Conservation (phyloP, 306 rosid species). For the Lathyrus aphaca region DNA sequence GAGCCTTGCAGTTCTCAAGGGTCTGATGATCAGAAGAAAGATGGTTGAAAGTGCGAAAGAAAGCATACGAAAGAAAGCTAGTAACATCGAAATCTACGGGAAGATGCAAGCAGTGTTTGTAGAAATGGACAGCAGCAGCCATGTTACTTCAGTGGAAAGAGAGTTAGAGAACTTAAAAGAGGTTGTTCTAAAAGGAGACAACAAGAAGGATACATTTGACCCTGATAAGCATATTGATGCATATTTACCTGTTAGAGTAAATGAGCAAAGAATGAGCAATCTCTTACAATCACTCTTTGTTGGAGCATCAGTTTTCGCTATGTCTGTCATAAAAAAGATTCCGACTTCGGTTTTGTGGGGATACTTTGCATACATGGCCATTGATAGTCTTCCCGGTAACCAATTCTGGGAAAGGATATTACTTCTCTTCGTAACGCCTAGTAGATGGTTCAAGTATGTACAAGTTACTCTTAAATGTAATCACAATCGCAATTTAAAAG, state of each 20-base stretch:
- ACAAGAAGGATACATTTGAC: conserved; percentile 54
- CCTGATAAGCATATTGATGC: conserved; percentile 80
- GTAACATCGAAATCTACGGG: conserved; percentile 69
- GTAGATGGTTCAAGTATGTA: conserved; percentile 72
- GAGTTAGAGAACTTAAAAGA: conserved; percentile 74
- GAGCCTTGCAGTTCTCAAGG: conserved; percentile 78
- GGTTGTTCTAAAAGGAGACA: conserved; percentile 57
- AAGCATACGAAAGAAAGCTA: conserved; percentile 63
- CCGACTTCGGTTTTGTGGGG: conserved; percentile 97
- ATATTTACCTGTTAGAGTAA: conserved; percentile 77
- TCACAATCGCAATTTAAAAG: background rate
- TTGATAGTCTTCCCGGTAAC: conserved; percentile 90
- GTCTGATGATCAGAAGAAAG: conserved; percentile 64
- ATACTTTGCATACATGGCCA: conserved; percentile 88
- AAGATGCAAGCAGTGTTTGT: conserved; percentile 72
- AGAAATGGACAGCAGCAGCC: conserved; percentile 61
- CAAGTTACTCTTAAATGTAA: background rate
- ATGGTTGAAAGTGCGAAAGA: conserved; percentile 78
- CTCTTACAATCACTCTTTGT: conserved; percentile 77
- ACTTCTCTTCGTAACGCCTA: conserved; percentile 65
- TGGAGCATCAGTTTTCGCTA: conserved; percentile 70
- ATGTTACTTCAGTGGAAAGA: conserved; percentile 47
- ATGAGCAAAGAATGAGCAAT: conserved; percentile 88
- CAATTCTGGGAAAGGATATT: conserved; percentile 84
- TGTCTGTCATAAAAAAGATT: conserved; percentile 69